These are phyloP conservation scores for Prunella vulgaris DNA, from an alignment of 257 asterid species.

Conservation along the genomic window DNA sequence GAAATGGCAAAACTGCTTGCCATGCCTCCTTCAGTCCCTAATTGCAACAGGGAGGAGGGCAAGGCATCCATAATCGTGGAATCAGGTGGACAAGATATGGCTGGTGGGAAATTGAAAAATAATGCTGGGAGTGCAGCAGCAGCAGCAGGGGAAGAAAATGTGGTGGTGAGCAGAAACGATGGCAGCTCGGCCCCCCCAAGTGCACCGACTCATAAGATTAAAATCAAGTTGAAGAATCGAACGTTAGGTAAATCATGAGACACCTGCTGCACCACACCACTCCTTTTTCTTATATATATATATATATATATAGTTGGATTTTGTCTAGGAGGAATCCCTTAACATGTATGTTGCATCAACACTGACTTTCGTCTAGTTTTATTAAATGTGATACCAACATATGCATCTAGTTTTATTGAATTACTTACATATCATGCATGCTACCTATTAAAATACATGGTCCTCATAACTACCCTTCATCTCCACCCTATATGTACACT, in stretches of 20 bases:
- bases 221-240: constrained; percentile 71
- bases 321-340: background rate
- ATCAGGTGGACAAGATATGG: constrained; percentile 21
- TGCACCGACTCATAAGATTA: constrained; percentile 54
- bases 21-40: constrained; percentile 28
- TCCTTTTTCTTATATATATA: background rate
- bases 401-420: no score
- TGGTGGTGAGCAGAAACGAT: constrained; percentile 33
- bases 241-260: constrained; percentile 44
- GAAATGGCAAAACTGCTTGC: constrained; percentile 63
- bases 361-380: no score
- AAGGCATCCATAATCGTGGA: background rate
- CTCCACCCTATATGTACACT: no score
- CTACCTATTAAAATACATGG: no score
- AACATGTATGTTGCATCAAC: no score
- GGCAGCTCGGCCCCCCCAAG: constrained; percentile 33
- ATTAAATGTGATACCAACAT: no score
- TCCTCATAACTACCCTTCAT: no score
- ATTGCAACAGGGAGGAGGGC: constrained; percentile 14
- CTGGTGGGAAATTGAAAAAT: constrained; percentile 3
- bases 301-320: no score
- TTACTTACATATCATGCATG: no score
- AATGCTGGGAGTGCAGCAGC: constrained; percentile 20
- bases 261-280: background rate
- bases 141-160: constrained; percentile 35